Evolutionary conservation across 2,329 filamentous ascomycete genomes (phyloP).

Genomic region (Rutstroemia sp.): DNA sequence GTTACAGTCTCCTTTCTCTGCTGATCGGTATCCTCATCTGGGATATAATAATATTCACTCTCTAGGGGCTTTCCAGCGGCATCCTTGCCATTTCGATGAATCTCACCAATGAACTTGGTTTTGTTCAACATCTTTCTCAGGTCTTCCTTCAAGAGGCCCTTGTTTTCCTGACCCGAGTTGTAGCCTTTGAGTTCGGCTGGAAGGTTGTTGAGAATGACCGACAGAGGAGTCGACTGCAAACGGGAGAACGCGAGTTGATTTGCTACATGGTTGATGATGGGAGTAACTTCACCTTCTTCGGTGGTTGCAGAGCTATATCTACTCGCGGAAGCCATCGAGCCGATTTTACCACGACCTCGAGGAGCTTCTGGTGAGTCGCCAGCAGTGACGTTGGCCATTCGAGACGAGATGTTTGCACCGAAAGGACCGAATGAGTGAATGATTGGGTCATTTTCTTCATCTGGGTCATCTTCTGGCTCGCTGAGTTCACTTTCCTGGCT

Average conservation of each 20-base stretch:
- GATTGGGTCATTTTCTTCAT: conserved; percentile 92
- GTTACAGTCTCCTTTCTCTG: conserved; percentile 76
- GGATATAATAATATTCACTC: conserved; percentile 95
- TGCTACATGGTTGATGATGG: conserved; percentile 74
- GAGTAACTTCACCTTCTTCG: conserved; percentile 34
- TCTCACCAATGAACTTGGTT: conserved; percentile 77
- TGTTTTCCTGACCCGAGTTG: conserved; percentile 29
- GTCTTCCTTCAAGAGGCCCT: conserved; percentile 48
- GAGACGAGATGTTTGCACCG: conserved; percentile 75
- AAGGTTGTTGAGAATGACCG: conserved; percentile 80
- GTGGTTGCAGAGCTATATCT: conserved; percentile 26
- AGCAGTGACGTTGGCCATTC: conserved; percentile 70
- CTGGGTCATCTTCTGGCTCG: conserved; percentile 57
- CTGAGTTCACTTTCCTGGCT: conserved; percentile 46
- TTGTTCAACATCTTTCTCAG: conserved; percentile 66
- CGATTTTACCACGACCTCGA: conserved; percentile 15
- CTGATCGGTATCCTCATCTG: conserved; percentile 75
- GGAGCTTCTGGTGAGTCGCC: conserved; percentile 50
- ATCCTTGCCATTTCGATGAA: conserved; percentile 86
- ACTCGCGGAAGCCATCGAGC: conserved; percentile 16
- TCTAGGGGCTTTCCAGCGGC: conserved; percentile 89
- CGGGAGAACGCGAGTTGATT: conserved; percentile 96
- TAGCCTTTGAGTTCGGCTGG: conserved; percentile 53
- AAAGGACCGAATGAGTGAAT: conserved; percentile 89
- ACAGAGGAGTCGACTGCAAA: conserved; percentile 83